phyloP scores from a whole-genome alignment of 345 rosid genomes.

The Syzygium aromaticum region DNA sequence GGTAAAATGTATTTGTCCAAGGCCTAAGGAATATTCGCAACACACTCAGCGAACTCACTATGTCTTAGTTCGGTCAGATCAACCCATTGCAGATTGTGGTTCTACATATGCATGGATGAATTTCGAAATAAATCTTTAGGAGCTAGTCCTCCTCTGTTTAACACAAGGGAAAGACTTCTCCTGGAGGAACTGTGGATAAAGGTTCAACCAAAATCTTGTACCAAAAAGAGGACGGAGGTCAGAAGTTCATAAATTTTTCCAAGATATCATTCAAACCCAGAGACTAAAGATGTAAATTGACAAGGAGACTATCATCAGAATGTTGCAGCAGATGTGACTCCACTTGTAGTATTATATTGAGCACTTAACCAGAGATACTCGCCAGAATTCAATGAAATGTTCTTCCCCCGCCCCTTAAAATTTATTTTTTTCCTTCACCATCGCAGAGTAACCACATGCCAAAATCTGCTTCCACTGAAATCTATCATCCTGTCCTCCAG shows the following conservation, averaged over 20 bases:
- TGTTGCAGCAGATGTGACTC: neutral
- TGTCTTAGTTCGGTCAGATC: neutral
- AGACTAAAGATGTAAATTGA: neutral
- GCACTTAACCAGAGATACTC: neutral
- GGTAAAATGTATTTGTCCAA: neutral
- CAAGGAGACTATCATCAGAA: neutral
- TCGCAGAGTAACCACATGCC: neutral
- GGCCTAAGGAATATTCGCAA: neutral
- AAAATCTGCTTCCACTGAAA: neutral
- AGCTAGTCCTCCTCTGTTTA: neutral
- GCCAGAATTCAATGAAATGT: neutral
- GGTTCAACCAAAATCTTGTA: neutral
- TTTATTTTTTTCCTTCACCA: neutral
- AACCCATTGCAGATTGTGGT: neutral
- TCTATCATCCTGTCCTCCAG: neutral
- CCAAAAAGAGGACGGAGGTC: neutral
- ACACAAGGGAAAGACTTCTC: neutral
- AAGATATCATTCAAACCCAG: neutral
- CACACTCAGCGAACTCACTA: neutral
- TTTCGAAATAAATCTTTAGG: neutral
- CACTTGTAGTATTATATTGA: neutral
- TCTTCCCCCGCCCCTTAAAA: neutral
- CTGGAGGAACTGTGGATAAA: neutral
- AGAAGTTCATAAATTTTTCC: neutral
- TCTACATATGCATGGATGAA: neutral